Evolutionary conservation across 805 yeast species (phyloP).

Genomic region (Candida easanensis): DNA sequence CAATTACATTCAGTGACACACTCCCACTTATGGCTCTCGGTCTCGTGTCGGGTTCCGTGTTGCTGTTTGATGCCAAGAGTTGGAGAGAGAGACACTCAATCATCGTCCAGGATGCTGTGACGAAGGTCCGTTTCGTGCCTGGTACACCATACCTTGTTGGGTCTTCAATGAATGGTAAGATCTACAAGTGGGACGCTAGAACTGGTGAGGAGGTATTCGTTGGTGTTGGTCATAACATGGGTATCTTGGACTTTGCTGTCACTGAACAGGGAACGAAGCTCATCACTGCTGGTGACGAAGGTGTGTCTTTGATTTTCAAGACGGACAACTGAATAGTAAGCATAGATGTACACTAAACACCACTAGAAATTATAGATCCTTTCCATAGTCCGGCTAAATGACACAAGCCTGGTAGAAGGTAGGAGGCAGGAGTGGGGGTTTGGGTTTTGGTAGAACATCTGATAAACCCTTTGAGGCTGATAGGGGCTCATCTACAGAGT

Average conservation of each 20-base stretch:
- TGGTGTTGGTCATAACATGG: constrained; percentile 92
- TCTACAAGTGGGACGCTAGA: constrained; percentile 86
- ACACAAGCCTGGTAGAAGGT: too few species aligned
- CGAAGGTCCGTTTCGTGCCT: constrained; percentile 66
- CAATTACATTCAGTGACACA: constrained; percentile 74
- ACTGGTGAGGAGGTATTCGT: constrained; percentile 74
- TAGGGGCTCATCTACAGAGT: too few species aligned
- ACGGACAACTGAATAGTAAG: constrained; percentile 8
- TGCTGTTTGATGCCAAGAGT: constrained; percentile 75
- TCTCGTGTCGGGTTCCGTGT: constrained; percentile 82
- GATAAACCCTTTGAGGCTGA: too few species aligned
- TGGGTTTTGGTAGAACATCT: too few species aligned
- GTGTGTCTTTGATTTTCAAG: constrained; percentile 67
- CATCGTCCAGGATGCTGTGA: constrained; percentile 75
- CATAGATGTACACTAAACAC: not conserved
- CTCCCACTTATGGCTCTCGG: constrained; percentile 79
- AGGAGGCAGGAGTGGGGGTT: too few species aligned
- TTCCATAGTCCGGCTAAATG: too few species aligned
- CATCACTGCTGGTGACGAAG: constrained; percentile 96
- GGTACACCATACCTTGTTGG: constrained; percentile 61
- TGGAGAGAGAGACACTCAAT: constrained; percentile 83
- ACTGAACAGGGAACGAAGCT: constrained; percentile 65
- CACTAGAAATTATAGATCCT: too few species aligned
- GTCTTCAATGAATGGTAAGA: constrained; percentile 79
- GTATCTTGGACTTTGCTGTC: constrained; percentile 80